Evolutionary conservation across 2,329 filamentous ascomycete genomes (phyloP), one percentile per base, ranked within the genome.

Genomic region (Achaetomium macrosporum): DNA sequence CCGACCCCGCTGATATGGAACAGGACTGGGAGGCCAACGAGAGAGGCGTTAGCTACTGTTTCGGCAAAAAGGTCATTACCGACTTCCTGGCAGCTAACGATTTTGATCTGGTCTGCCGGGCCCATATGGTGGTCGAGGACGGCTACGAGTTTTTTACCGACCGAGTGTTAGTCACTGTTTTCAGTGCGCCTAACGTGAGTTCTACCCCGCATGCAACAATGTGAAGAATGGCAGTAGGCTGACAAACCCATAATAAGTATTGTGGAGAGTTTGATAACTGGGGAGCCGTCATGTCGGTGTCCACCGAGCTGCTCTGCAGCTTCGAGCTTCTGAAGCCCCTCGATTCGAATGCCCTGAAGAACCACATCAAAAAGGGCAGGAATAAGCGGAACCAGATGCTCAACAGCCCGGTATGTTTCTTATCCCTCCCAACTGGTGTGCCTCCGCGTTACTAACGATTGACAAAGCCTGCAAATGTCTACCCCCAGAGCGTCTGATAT

Each of bases 231-330:
- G 25, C 42, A 15, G n/a, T 20, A 37, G n/a, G 29, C 50, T 64
- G 59, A 67, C 69, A 60, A 61, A 63, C 54, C 20, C 7, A n/a
- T 42, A 25, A 25, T 54, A 19, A 95, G 88, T 97, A 99, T 66
- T 99, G 93, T 64, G 93, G 93, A 61, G 93, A 99, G 70, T 99
- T 99, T 61, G 93, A 99, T 68, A 99, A 99, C 59, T 97, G 93
- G 90, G 93, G 93, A 17, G 93, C 93, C 13, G 91, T 97, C 61
- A 99, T 99, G 93, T 96, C 92, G 2, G 93, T 99, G 19, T 96
- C 90, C 1, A 83, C 82, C 13, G 93, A 97, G 69, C 73, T 99
- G 48, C 81, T 99, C 1, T 99, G 93, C 73, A 96, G 91, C 68
- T 99, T 99, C 66, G 93, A 99, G 71, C 78, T 99, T 15, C 78